A percentile compares a stretch with the other conserved stretches of the same genome.
Evolutionary conservation across 306 rosid species (phyloP).

Genomic region (Cucumis cinereus): DNA sequence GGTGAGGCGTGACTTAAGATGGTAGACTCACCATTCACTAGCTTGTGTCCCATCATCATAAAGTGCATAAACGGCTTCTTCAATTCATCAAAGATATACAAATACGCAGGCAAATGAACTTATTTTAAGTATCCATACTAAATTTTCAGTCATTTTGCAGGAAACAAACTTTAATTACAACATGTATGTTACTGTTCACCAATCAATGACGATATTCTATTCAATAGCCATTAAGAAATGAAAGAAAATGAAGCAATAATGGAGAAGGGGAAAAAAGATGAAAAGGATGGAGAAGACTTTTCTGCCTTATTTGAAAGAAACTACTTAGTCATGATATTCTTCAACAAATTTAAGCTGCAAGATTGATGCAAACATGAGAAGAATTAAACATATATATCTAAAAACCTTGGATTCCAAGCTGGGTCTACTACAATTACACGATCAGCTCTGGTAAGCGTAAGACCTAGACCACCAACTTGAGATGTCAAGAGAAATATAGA

Average conservation of each 20-base stretch:
- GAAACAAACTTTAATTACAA: background rate
- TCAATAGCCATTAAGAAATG: background rate
- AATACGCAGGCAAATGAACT: background rate
- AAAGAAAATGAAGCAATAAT: background rate
- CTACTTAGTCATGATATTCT: background rate
- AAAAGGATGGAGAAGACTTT: background rate
- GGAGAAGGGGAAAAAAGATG: background rate
- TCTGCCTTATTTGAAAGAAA: background rate
- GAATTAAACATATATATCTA: background rate
- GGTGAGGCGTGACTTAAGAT: background rate
- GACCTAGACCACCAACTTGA: conserved; percentile 98
- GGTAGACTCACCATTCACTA: background rate
- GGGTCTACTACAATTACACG: conserved; percentile 98
- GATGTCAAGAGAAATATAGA: conserved; percentile 89
- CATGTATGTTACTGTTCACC: background rate
- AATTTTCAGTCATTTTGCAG: background rate
- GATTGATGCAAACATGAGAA: background rate
- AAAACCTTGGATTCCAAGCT: conserved; percentile 97
- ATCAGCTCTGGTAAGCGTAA: conserved; percentile 89
- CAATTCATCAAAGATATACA: background rate
- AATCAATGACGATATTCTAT: background rate
- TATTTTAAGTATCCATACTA: background rate
- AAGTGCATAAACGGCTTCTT: background rate
- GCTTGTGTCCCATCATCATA: background rate
- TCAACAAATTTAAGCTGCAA: background rate